phyloP scores from a whole-genome alignment of 2,329 filamentous ascomycete species.

The Aspergillus piperis region DNA sequence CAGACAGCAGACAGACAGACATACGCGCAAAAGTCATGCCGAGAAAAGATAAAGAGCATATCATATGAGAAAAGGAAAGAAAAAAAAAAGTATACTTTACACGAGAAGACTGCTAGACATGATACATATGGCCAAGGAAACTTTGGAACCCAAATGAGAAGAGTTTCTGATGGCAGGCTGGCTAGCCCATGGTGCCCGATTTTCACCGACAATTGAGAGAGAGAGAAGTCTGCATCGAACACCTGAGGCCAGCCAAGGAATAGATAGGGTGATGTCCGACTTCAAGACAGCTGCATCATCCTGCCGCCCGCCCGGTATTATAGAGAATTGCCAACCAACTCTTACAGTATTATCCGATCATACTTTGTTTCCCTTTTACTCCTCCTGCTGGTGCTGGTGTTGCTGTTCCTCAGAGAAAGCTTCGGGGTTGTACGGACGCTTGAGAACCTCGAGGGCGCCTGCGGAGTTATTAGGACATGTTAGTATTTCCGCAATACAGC shows the following conservation, averaged over 20 bases:
- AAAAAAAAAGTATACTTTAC: not conserved
- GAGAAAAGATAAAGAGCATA: not conserved
- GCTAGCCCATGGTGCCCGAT: not conserved
- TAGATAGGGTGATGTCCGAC: not conserved
- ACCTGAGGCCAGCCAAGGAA: not conserved
- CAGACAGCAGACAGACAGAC: not conserved
- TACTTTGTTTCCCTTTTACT: too few relatives aligned
- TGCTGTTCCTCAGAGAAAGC: conserved; percentile 12
- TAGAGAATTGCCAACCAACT: too few relatives aligned
- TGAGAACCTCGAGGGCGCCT: conserved; percentile 40
- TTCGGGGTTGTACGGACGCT: conserved; percentile 26
- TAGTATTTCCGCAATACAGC: not conserved
- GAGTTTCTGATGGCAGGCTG: not conserved
- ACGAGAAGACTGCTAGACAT: not conserved
- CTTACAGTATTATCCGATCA: not conserved
- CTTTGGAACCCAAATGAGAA: too few relatives aligned
- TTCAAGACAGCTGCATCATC: not conserved
- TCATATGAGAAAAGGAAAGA: not conserved
- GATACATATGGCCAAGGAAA: not conserved
- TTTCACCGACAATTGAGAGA: not conserved
- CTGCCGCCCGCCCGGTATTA: not conserved
- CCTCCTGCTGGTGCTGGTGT: not conserved
- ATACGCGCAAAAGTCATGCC: not conserved
- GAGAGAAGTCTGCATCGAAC: not conserved
- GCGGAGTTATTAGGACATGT: not conserved